Evolutionary conservation across 2,329 filamentous ascomycete species (phyloP).

Genomic region (Metarhizium brunneum): DNA sequence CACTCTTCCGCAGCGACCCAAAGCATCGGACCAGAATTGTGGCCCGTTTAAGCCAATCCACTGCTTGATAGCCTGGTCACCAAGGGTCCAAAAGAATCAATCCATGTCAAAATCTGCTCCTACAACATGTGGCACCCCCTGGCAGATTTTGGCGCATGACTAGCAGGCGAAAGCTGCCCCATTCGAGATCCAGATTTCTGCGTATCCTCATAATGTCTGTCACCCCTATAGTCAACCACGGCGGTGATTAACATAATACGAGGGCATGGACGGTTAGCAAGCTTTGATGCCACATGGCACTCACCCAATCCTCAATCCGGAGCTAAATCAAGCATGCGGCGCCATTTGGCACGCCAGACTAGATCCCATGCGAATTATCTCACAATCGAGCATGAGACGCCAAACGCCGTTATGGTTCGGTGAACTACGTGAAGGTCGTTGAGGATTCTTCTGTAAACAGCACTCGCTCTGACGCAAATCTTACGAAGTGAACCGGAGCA

Average conservation of each 20-base stretch:
- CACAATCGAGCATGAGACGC: no score
- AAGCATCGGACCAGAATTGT: constrained; percentile 7
- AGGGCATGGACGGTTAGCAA: no score
- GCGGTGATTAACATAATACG: background rate
- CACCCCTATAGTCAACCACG: background rate
- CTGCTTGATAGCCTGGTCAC: background rate
- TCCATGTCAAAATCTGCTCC: background rate
- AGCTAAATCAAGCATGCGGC: no score
- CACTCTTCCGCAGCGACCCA: constrained; percentile 17
- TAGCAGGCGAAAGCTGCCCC: background rate
- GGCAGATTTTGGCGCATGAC: background rate
- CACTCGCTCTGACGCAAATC: no score
- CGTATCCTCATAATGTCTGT: background rate
- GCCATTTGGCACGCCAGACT: no score
- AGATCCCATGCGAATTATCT: no score
- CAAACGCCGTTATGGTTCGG: no score
- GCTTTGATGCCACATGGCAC: no score
- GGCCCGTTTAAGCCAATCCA: background rate
- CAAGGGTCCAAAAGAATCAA: background rate
- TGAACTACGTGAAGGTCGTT: no score
- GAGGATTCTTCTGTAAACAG: no score
- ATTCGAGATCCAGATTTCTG: background rate
- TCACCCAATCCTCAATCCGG: no score
- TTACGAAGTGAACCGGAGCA: no score
- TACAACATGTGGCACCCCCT: background rate